Base-by-base conservation (phyloP, 2,329 filamentous ascomycete genomes). In the Pestalotiopsis sp. region DNA sequence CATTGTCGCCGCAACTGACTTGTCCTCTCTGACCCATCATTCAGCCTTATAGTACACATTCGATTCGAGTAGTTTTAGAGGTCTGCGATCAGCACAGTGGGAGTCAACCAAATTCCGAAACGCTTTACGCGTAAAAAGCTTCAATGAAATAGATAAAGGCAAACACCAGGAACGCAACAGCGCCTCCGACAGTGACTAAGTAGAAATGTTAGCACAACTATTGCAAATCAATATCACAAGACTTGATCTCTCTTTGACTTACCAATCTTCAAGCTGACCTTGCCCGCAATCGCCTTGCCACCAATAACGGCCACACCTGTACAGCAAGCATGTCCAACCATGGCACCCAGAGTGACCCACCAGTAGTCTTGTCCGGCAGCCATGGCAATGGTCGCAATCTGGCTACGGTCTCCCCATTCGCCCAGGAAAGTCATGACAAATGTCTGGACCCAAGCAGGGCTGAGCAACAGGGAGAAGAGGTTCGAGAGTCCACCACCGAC, bases 301-400 rank as follows among this genome's bases (percentile, higher is more conserved):
- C 96, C 96, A 70, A 99, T 87, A 52, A 99, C 96, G 57, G 96
- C 96, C 25, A 94, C 91, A 61, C 93, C 92, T 6, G 96, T 98
- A 83, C 96, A 99, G 72, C 95, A 89, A 60, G 89, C 92, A 80
- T 99, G 96, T 11, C 96, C 96, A 61, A 89, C 86, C 45, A 96
- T 89, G 1, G 96, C 95, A 69, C 96, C 96, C 61, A 94, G 85
- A 3, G 94, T 98, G 45, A 99, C 96, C 93, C 94, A 98, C 95
- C 95, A 98, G 81, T 98, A 99, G 79, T 99, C 96, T 80, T 97
- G 93, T 23, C 96, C 96, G 41, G 96, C 95, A 64, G 96, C 96
- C 96, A 99, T 99, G 66, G 96, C 96, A 77, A 99, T 97, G 0
- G 96, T 99, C 25, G 96, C 96, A 76, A 99, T 98, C 83, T 99